Percentiles rank a stretch among this genome's conserved stretches.
Evolutionary conservation across 352 stramenopile species (phyloP).

Genomic region (Pythium chondricola): DNA sequence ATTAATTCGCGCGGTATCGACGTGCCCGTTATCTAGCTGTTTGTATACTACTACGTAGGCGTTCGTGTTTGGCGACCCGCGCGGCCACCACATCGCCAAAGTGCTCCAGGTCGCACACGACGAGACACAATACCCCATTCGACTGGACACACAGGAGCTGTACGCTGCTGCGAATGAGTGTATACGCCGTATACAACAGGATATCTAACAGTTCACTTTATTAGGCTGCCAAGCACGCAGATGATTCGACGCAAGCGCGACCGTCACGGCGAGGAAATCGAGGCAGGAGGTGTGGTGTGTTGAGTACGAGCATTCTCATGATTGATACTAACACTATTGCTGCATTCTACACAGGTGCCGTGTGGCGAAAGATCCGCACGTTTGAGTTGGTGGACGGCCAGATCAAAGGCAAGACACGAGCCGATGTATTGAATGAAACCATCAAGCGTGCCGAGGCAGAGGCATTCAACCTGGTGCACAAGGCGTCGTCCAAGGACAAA

Average conservation of each 20-base stretch:
- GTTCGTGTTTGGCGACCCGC: conserved; percentile 61
- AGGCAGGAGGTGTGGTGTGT: conserved; percentile 21
- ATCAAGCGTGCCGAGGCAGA: conserved; percentile 32
- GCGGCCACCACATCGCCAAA: conserved; percentile 58
- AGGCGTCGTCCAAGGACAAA: conserved; percentile 6
- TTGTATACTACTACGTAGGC: conserved; percentile 29
- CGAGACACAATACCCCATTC: conserved; percentile 49
- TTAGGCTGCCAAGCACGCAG: conserved; percentile 53
- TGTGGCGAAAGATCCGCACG: conserved; percentile 74
- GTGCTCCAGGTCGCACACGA: conserved; percentile 38
- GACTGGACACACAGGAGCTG: conserved; percentile 67
- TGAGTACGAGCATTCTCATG: background rate
- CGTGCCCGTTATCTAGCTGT: no score
- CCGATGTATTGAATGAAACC: conserved; percentile 47
- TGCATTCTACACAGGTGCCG: conserved; percentile 30
- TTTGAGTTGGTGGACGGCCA: conserved; percentile 57
- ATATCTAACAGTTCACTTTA: no score
- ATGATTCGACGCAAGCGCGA: conserved; percentile 68
- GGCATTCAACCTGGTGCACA: conserved; percentile 7
- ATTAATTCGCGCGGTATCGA: no score
- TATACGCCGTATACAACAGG: no score
- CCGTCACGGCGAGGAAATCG: conserved; percentile 43
- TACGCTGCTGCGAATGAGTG: conserved; percentile 13
- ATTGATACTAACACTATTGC: conserved; percentile 1
- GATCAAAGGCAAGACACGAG: conserved; percentile 48